phyloP scores from a whole-genome alignment of 768 basidiomycete species.

The Termitomyces sp. region DNA sequence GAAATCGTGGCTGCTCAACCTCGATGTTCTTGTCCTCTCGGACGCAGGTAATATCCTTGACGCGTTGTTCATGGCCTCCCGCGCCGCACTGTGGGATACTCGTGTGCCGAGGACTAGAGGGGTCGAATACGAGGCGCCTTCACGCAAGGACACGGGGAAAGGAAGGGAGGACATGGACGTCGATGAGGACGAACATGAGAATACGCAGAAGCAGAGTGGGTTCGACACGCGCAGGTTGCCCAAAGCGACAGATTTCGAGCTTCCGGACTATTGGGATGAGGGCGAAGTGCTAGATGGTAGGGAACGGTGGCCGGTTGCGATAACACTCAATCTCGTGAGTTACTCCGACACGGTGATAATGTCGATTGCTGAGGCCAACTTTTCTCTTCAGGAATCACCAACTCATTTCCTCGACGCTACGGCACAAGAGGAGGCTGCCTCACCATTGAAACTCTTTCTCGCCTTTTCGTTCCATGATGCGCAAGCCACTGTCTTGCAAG shows the following conservation, averaged over 20 bases:
- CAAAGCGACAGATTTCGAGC: conserved; percentile 75
- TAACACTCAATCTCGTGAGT: conserved; percentile 77
- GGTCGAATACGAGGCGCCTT: conserved; percentile 60
- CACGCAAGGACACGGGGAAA: conserved; percentile 8
- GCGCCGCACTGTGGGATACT: conserved; percentile 79
- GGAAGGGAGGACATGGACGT: conserved; percentile 51
- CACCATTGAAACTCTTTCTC: conserved; percentile 54
- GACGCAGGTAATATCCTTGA: conserved; percentile 78
- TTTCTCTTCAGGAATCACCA: conserved; percentile 42
- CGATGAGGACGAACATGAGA: conserved; percentile 31
- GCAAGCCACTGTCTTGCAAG: conserved; percentile 45
- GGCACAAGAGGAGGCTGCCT: conserved; percentile 64
- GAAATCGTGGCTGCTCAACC: conserved; percentile 72
- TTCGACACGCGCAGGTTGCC: conserved; percentile 53
- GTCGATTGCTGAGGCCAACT: background rate
- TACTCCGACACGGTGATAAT: no score
- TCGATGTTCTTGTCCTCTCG: conserved; percentile 72
- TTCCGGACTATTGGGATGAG: conserved; percentile 86
- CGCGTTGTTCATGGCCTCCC: conserved; percentile 73
- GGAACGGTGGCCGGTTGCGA: conserved; percentile 69
- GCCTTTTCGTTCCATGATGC: conserved; percentile 56
- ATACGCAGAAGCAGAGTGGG: conserved; percentile 34
- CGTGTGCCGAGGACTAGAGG: conserved; percentile 71
- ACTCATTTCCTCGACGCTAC: conserved; percentile 75
- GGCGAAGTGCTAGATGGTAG: conserved; percentile 63